Evolutionary conservation across 257 asterid species (phyloP), one percentile per base, ranked within the genome.

Genomic region (Scutellaria minor): DNA sequence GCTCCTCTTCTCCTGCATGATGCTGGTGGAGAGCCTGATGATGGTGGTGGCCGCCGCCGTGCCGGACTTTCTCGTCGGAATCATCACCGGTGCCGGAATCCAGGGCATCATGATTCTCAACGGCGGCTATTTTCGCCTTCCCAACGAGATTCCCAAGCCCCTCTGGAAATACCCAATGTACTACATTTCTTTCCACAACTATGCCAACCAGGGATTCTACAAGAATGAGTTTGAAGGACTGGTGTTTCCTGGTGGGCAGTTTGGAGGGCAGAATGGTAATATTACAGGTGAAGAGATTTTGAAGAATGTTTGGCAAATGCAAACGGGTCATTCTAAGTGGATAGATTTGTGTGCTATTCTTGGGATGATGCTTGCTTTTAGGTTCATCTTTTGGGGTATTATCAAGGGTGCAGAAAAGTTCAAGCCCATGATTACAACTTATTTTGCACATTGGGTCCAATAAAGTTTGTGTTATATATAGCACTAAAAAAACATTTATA

Each of bases 1-100:
- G 13, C 77, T 83, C 1, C 72, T 86, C 12, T 79, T 86, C 62
- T 9, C 65, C 0, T 79, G 82, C 14, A 77, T 79, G 86, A 72
- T 86, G 80, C 27, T 86, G 12, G 88, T 81, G 0, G 88, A 86
- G 55, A 81, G 88, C 75, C 72, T 86, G 0, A 83, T 83, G 86
- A 83, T 86, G 87, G 71, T 80, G 6, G 82, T 82, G 31, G 87
- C 87, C 0, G 76, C 79, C 35, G 40, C 78, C 14, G 83, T 84
- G 54, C 81, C 86, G 3, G 37, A 81, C 54, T 84, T 76, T 39
- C 84, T 84, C 44, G 54, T 73, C 65, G 84, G 84, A 1, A 48
- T 85, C 72, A 82, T 84, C 13, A 60, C 66, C 2, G 88, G 82
- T n/a, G 69, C 83, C 13, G 86, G 84, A 40, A 63, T 82, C 37